Conservation (phyloP, 768 basidiomycete genomes). For the Hypsizygus marmoreus region DNA sequence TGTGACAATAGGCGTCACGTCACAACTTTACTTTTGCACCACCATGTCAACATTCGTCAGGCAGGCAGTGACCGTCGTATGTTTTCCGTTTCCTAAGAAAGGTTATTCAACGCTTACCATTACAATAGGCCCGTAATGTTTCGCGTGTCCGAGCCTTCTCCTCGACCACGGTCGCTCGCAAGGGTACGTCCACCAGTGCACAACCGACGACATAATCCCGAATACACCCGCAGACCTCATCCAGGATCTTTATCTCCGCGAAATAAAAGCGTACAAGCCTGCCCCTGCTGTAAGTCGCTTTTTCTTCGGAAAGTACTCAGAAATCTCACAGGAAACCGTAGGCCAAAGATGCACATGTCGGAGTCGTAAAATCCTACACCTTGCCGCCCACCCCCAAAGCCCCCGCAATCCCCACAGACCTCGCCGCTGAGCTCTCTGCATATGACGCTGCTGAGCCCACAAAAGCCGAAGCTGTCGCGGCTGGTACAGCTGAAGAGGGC, state of each 20-base stretch:
- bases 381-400: conserved; percentile 73
- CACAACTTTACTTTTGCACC: conserved; percentile 46
- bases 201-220: conserved; percentile 30
- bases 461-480: conserved; percentile 37
- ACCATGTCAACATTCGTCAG: conserved; percentile 72
- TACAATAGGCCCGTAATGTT: conserved; percentile 50
- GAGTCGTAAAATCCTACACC: conserved; percentile 80
- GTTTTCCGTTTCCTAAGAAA: conserved; percentile 19
- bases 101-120: conserved; percentile 4
- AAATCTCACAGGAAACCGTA: conserved; percentile 30
- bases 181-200: conserved; percentile 47
- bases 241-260: conserved; percentile 88
- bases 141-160: conserved; percentile 59
- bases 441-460: conserved; percentile 85
- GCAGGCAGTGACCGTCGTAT: conserved; percentile 53
- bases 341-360: conserved; percentile 91
- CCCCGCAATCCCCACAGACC: conserved; percentile 77
- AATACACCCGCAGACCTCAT: conserved; percentile 74
- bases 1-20: conserved; percentile 41
- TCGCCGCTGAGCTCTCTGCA: conserved; percentile 84
- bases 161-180: conserved; percentile 59
- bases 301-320: background rate
- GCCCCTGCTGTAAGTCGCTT: conserved; percentile 61
- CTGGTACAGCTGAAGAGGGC: conserved; percentile 38
- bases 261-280: conserved; percentile 90